These are phyloP conservation scores for Friedmanniomyces simplex DNA, from an alignment of 495 filamentous ascomycete species.

Conservation along the genomic window DNA sequence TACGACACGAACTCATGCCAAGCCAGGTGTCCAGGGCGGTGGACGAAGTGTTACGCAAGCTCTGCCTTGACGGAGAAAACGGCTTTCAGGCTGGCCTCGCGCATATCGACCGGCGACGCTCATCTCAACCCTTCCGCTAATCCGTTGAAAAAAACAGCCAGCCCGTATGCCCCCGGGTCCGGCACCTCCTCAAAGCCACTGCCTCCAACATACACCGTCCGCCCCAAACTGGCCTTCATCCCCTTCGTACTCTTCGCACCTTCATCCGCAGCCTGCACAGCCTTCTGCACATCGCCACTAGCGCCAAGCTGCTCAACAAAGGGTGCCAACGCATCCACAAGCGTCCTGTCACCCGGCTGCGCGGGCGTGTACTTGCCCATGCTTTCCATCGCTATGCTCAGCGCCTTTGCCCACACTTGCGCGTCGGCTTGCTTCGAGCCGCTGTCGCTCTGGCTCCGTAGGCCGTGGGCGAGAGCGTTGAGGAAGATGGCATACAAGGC, in stretches of 20 bases:
- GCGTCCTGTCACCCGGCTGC: slow-evolving; percentile 74
- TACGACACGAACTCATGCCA: no score
- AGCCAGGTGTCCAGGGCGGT: not conserved
- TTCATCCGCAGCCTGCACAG: slow-evolving; percentile 62
- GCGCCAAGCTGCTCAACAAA: slow-evolving; percentile 63
- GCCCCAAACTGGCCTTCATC: slow-evolving; percentile 80
- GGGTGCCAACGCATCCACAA: slow-evolving; percentile 82
- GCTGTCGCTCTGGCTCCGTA: slow-evolving; percentile 48
- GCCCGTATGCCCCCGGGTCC: slow-evolving; percentile 82
- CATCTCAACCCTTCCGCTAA: slow-evolving; percentile 47
- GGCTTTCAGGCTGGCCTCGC: not conserved
- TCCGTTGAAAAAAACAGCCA: slow-evolving; percentile 70
- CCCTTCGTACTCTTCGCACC: slow-evolving; percentile 77
- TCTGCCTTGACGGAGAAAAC: not conserved
- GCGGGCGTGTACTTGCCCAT: slow-evolving; percentile 84
- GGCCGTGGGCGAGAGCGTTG: slow-evolving; percentile 69
- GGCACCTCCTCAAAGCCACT: slow-evolving; percentile 69
- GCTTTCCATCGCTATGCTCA: slow-evolving; percentile 57
- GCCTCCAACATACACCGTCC: slow-evolving; percentile 88
- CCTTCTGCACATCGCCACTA: slow-evolving; percentile 53
- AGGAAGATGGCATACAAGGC: slow-evolving; percentile 95
- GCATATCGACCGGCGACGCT: not conserved
- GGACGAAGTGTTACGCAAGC: not conserved
- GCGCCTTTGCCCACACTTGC: slow-evolving; percentile 63
- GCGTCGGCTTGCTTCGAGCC: slow-evolving; percentile 37